These are phyloP conservation scores for Metschnikowia picachoensis DNA, from an alignment of 805 yeast species.

Conservation along the genomic window DNA sequence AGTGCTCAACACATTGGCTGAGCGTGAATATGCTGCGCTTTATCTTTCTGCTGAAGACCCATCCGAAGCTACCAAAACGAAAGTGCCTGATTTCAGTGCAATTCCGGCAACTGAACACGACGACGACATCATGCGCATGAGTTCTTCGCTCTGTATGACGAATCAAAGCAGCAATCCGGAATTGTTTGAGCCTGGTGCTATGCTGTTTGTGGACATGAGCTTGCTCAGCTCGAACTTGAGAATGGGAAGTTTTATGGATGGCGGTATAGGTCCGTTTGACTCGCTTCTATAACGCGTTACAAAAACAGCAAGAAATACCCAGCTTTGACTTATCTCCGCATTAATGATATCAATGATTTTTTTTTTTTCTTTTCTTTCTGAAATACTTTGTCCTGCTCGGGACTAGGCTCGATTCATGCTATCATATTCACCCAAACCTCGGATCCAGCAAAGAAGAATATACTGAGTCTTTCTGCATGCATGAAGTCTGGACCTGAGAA, in stretches of 20 bases:
- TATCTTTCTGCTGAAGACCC: constrained; percentile 1
- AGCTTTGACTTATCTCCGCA: no score
- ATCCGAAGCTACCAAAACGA: background rate
- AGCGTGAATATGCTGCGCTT: constrained; percentile 10
- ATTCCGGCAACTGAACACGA: background rate
- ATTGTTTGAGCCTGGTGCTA: constrained; percentile 3
- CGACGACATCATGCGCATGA: background rate
- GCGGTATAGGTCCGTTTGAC: no score
- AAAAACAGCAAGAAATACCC: no score
- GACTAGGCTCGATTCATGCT: no score
- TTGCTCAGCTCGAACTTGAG: constrained; percentile 12
- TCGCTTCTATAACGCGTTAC: no score
- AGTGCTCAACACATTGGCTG: constrained; percentile 10
- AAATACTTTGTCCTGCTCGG: no score
- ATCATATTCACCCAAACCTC: no score
- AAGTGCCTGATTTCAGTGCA: background rate
- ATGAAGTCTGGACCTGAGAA: no score
- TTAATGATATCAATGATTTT: no score
- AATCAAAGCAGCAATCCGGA: background rate
- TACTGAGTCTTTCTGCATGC: no score
- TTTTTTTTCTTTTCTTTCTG: no score
- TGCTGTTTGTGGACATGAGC: constrained; percentile 12
- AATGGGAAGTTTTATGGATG: background rate
- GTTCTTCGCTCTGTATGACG: background rate
- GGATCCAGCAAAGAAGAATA: no score